phyloP scores from a whole-genome alignment of 2,329 filamentous ascomycete genomes.

The Ambrosiella beaveri region DNA sequence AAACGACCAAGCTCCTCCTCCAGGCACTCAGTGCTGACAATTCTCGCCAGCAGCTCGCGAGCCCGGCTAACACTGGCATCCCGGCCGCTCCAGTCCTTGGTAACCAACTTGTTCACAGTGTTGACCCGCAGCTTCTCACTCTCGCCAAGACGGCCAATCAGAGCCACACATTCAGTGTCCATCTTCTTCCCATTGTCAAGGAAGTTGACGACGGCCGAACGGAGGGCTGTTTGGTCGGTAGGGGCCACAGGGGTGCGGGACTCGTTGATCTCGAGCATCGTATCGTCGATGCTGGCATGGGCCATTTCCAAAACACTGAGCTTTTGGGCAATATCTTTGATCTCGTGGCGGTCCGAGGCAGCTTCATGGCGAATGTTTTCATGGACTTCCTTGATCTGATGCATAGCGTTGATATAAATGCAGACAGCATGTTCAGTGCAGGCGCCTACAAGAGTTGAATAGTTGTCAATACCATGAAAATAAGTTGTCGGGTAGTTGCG shows the following conservation, averaged over 20 bases:
- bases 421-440: constrained; percentile 14
- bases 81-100: constrained; percentile 5
- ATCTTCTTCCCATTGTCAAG: constrained; percentile 4
- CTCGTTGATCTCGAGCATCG: neutral
- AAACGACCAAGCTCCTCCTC: constrained; percentile 6
- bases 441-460: neutral
- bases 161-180: neutral
- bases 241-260: neutral
- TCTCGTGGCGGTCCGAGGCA: neutral
- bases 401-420: constrained; percentile 25
- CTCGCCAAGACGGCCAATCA: constrained; percentile 7
- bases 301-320: constrained; percentile 9
- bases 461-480: neutral
- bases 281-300: constrained; percentile 6
- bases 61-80: constrained; percentile 9
- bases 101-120: constrained; percentile 8
- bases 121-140: constrained; percentile 5
- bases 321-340: constrained; percentile 7
- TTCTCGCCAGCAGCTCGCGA: constrained; percentile 5
- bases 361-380: constrained; percentile 3
- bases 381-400: constrained; percentile 8
- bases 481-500: neutral
- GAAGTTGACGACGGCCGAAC: constrained; percentile 4
- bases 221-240: neutral
- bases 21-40: constrained; percentile 5